Base-by-base conservation (phyloP, 1,284 basidiomycete genomes). In the Heliocybe sulcata region DNA sequence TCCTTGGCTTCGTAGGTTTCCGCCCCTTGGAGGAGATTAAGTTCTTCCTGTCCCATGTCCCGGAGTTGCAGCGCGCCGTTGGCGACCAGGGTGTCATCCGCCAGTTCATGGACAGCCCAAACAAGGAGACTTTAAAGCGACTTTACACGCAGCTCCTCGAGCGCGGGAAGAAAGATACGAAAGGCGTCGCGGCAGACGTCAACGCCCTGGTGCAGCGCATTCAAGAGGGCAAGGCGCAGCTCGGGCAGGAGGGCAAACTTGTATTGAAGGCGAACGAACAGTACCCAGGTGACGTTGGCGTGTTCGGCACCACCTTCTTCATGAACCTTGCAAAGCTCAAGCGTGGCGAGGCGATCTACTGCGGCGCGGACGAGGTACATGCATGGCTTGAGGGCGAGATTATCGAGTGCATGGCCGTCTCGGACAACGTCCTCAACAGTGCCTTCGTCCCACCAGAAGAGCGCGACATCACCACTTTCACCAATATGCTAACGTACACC, bases 361-460 rank as follows among this genome's bases (percentile, higher is more conserved):
- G 87, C 20, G 75, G 77, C 47, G 82, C 83, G 2, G 79, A 85
- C 64, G 79, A 84, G 65, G 83, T 83, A 6, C 85, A 87, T 62
- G 85, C 83, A 3, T 87, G 86, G 65, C 73, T 87, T 54, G 73
- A 74, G 25, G 82, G 82, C 61, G 79, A 72, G 31, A 72, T 72
- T 52, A 66, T 71, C 56, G 69, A 70, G 56, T 68, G 70, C 58
- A 72, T 72, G 70, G 69, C 65, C 2, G 59, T 64, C 3, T 68
- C 67, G 27, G 70, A 71, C 61, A 71, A 72, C 52, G 70, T 70
- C 19, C 59, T 72, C 52, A 69, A 71, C 52, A 63, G 67, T 16
- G 69, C 66, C 29, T 71, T 71, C 55, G 63, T 65, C 16, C 64
- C 66, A 6, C 61, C 60, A 19, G 55, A 51, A 10, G 61, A 66